Evolutionary conservation across 2,329 filamentous ascomycete species (phyloP), one percentile per base, ranked within the genome.

Genomic region (Colletotrichum higginsianum): DNA sequence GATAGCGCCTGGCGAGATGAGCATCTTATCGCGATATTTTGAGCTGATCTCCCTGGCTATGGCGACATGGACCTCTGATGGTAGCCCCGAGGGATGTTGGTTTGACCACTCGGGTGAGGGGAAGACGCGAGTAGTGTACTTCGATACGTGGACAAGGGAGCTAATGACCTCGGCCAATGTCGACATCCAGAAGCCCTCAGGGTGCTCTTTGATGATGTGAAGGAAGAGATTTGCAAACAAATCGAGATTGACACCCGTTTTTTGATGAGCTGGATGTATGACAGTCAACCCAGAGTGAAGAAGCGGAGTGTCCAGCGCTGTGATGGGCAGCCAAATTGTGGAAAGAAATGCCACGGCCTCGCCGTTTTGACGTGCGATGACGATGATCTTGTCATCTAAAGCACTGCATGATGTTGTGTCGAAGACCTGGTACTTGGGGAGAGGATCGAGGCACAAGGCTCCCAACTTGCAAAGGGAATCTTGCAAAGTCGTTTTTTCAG

Each of bases 211-310:
- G 18, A 55, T 11, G 16, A 55, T 30, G 52, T 55, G 30, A 11
- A 55, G 30, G 6, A 21, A 21, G 52, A 55, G 52, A 8, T 55
- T 35, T 12, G 52, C 52, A 21, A 7, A 21, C 11, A 55, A 18
- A 15, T 55, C 30, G 30, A 55, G 52, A 30, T 35, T 55, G 30
- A 55, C n/a, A 2, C 52, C 52, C 4, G 52, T 38, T 12, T 30
- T 30, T 8, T 6, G 52, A n/a, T 55, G 11, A 8, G 52, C 16
- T 4, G 52, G 52, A 11, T 55, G 30, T 38, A 55, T 55, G 11
- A 55, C 52, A 1, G 52, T 55, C 18, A 55, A 55, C 9, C 52
- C 52, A 9, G 52, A 55, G 30, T 55, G 52, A 21, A 55, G 52
- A 18, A 55, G 30, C 8, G 30, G 52, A 30, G 9, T 38, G 30